Evolutionary conservation across 2,329 filamentous ascomycete genomes (phyloP).

Genomic region (Exophiala xenobiotica): DNA sequence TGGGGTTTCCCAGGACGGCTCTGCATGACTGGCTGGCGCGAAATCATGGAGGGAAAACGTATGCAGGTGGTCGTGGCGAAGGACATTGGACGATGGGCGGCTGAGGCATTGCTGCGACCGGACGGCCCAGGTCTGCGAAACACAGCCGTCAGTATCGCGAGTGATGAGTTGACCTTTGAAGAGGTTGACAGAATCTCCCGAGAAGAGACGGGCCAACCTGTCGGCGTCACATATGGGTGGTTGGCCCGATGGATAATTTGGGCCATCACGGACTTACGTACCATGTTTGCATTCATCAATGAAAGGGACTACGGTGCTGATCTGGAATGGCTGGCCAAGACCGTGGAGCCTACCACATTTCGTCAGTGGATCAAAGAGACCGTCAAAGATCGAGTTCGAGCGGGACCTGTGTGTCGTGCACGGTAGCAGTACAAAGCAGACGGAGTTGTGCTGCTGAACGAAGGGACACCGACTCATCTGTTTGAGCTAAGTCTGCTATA

Average conservation of each 20-base stretch:
- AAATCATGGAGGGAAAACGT: slow-evolving; percentile 41
- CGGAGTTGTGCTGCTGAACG: no score
- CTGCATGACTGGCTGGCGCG: slow-evolving; percentile 45
- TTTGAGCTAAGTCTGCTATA: no score
- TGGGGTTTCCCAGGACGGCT: slow-evolving; percentile 48
- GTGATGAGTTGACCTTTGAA: slow-evolving; percentile 1
- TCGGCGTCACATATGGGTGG: background rate
- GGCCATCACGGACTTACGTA: background rate
- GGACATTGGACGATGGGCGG: slow-evolving; percentile 1
- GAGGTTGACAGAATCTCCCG: slow-evolving; percentile 1
- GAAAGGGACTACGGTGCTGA: slow-evolving; percentile 3
- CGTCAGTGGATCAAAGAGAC: background rate
- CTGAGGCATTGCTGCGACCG: background rate
- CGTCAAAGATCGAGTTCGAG: background rate
- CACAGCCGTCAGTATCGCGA: slow-evolving; percentile 3
- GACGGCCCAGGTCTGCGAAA: background rate
- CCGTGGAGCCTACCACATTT: background rate
- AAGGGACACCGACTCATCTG: no score
- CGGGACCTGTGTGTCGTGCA: no score
- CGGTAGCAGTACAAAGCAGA: no score
- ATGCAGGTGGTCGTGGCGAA: slow-evolving; percentile 38
- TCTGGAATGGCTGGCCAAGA: background rate
- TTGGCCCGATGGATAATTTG: background rate
- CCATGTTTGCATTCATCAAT: slow-evolving; percentile 1
- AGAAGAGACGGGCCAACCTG: background rate